Evolutionary conservation across 2,329 filamentous ascomycete genomes (phyloP).

Genomic region (Ophiocordyceps camponoti-floridani): DNA sequence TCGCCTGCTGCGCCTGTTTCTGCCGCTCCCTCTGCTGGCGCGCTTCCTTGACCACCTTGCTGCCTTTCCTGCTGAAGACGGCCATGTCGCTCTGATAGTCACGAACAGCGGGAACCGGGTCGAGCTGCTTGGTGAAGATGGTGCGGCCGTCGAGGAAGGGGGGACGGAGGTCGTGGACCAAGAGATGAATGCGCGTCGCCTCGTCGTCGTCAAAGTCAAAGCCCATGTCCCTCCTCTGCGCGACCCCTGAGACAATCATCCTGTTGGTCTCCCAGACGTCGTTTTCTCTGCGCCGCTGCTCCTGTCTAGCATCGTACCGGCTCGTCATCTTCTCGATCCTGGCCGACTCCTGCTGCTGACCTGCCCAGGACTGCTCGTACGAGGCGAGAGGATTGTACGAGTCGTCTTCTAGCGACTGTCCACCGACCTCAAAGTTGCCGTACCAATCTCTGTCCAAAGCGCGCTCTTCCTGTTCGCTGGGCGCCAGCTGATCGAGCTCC

Average conservation of each 20-base stretch:
- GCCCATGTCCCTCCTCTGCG: constrained; percentile 68
- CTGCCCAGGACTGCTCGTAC: constrained; percentile 55
- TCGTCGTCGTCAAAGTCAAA: constrained; percentile 86
- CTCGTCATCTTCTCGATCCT: constrained; percentile 66
- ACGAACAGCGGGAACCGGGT: constrained; percentile 80
- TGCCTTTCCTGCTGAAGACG: constrained; percentile 90
- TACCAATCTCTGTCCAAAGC: constrained; percentile 90
- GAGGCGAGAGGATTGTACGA: constrained; percentile 82
- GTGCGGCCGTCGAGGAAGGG: constrained; percentile 90
- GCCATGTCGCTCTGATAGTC: constrained; percentile 98
- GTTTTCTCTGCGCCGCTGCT: constrained; percentile 82
- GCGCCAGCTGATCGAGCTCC: constrained; percentile 34
- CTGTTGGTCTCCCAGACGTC: constrained; percentile 98
- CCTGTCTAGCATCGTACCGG: constrained; percentile 47
- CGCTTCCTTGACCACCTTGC: constrained; percentile 77
- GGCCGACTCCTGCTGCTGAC: constrained; percentile 59
- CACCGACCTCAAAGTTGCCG: constrained; percentile 63
- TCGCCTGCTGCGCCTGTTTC: constrained; percentile 87
- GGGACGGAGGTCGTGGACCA: constrained; percentile 85
- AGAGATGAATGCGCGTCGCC: constrained; percentile 68
- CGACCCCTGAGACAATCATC: constrained; percentile 92
- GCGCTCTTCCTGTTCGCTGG: constrained; percentile 49
- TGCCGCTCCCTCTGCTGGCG: constrained; percentile 85
- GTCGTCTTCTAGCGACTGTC: constrained; percentile 75
- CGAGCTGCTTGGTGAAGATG: constrained; percentile 92